Conservation (phyloP, 108 stramenopile species). For the Cyclotella atomus region DNA sequence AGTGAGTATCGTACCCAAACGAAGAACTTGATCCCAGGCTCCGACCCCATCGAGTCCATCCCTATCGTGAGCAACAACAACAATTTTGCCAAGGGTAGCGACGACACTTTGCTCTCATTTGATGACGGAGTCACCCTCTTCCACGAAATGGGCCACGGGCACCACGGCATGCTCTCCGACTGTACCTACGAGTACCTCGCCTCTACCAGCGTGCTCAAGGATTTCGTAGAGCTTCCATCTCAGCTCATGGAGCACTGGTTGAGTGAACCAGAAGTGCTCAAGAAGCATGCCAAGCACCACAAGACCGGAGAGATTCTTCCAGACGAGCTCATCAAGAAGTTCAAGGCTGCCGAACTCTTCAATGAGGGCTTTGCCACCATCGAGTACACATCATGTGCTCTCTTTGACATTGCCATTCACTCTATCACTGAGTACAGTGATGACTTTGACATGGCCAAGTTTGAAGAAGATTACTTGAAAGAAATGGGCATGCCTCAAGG, state of each 20-base stretch:
- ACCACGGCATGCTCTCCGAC: constrained; percentile 78
- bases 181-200: constrained; percentile 71
- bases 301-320: constrained; percentile 71
- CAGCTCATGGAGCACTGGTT: constrained; percentile 88
- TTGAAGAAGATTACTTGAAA: constrained; percentile 69
- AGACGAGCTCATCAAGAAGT: constrained; percentile 66
- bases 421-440: constrained; percentile 66
- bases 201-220: constrained; percentile 71
- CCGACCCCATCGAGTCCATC: constrained; percentile 56
- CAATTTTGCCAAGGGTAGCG: constrained; percentile 78
- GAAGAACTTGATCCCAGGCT: constrained; percentile 58
- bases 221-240: constrained; percentile 81
- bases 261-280: constrained; percentile 61
- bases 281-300: constrained; percentile 67
- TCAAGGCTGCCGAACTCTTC: constrained; percentile 70
- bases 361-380: constrained; percentile 82
- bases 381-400: constrained; percentile 80
- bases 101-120: constrained; percentile 61
- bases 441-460: constrained; percentile 68
- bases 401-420: constrained; percentile 78
- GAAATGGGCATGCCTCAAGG: constrained; percentile 80
- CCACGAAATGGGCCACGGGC: constrained; percentile 73
- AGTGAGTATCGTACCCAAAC: constrained; percentile 79
- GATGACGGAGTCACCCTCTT: constrained; percentile 66
- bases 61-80: constrained; percentile 85